These are phyloP conservation scores for Talaromyces proteolyticus DNA, from an alignment of 495 filamentous ascomycete species.

Conservation along the genomic window DNA sequence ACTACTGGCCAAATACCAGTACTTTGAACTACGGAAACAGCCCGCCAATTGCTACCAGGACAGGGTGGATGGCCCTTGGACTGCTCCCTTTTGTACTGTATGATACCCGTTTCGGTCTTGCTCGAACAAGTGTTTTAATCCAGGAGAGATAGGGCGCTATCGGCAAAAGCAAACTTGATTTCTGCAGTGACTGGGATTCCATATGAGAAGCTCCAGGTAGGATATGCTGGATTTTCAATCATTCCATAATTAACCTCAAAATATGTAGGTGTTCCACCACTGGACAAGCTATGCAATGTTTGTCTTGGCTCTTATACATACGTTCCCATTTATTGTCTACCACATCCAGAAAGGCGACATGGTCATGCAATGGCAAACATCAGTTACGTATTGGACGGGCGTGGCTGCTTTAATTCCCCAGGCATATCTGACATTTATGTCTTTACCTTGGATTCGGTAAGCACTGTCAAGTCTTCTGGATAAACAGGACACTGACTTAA, in stretches of 20 bases:
- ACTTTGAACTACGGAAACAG: constrained; percentile 35
- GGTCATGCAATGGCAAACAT: constrained; percentile 35
- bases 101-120: neutral
- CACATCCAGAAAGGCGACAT: constrained; percentile 44
- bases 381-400: constrained; percentile 49
- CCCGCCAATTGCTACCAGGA: constrained; percentile 46
- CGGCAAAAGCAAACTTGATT: constrained; percentile 36
- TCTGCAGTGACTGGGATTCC: constrained; percentile 46
- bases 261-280: constrained; percentile 34
- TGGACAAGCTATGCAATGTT: constrained; percentile 51
- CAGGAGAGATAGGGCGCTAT: constrained; percentile 20
- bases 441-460: constrained; percentile 41
- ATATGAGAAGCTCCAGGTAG: constrained; percentile 48
- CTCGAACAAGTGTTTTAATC: constrained; percentile 7
- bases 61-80: constrained; percentile 47
- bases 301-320: constrained; percentile 46
- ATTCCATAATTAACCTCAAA: neutral
- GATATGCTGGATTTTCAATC: constrained; percentile 1
- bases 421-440: constrained; percentile 48
- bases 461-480: neutral
- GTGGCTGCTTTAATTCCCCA: constrained; percentile 49
- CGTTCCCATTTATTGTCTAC: constrained; percentile 52
- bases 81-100: constrained; percentile 46
- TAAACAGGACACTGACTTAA: neutral
- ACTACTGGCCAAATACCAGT: constrained; percentile 49